phyloP scores from a whole-genome alignment of 768 basidiomycete genomes.

The Trametes punicea region DNA sequence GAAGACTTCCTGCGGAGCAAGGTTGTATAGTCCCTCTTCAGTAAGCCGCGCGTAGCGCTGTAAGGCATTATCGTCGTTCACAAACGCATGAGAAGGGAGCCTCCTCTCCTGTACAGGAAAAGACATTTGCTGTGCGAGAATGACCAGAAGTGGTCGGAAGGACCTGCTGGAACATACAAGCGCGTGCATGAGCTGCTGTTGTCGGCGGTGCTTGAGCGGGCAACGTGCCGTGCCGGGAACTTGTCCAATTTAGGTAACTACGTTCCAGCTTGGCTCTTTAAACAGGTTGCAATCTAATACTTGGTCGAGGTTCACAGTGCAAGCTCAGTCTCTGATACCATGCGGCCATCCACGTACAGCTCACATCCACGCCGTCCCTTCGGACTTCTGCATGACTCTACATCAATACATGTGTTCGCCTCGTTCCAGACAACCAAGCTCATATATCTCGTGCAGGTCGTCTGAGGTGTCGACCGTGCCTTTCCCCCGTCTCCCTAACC shows the following conservation, averaged over 20 bases:
- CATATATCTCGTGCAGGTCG: neutral
- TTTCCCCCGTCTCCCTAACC: neutral
- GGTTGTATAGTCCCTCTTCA: constrained; percentile 6
- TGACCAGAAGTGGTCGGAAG: neutral
- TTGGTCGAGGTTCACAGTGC: neutral
- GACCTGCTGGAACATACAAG: neutral
- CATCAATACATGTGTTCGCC: neutral
- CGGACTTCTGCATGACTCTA: neutral
- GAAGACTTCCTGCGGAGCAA: neutral
- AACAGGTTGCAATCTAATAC: neutral
- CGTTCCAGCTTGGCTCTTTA: neutral
- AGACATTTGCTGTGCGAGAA: neutral
- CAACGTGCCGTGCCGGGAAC: no score
- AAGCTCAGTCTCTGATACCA: no score
- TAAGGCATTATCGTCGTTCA: neutral
- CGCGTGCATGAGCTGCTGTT: neutral
- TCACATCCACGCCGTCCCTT: neutral
- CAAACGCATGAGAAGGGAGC: constrained; percentile 7
- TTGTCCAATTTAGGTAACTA: neutral
- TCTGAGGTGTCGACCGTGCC: neutral
- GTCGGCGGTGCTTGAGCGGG: no score
- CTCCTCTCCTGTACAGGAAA: neutral
- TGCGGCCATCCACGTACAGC: neutral
- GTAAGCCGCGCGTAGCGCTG: neutral
- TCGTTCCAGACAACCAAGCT: neutral